phyloP scores from a whole-genome alignment of 2,329 filamentous ascomycete species.

The Diplodia sapinea region DNA sequence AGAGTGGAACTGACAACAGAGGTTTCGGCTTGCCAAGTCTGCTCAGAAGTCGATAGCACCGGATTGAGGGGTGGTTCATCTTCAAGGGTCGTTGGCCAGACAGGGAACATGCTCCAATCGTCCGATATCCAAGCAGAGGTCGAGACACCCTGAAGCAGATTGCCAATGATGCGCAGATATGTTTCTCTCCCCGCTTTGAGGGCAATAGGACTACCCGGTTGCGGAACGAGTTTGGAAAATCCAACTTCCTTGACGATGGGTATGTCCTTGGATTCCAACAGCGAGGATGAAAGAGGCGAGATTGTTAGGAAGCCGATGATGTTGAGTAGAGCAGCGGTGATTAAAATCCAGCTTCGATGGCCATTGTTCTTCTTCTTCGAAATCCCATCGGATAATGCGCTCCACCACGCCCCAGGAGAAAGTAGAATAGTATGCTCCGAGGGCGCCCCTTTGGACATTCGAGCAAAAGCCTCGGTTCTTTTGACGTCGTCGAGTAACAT shows the following conservation, averaged over 20 bases:
- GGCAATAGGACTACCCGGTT: neutral
- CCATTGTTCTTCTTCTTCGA: conserved; percentile 33
- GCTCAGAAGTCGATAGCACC: too few species aligned
- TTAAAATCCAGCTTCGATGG: conserved; percentile 32
- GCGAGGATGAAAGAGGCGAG: conserved; percentile 36
- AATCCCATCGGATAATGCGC: conserved; percentile 35
- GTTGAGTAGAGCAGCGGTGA: conserved; percentile 32
- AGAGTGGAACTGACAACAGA: neutral
- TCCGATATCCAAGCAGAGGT: conserved; percentile 11
- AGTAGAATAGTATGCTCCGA: conserved; percentile 34
- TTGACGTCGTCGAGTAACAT: conserved; percentile 38
- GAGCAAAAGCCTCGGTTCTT: conserved; percentile 39
- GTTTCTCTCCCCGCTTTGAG: neutral
- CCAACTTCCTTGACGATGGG: conserved; percentile 13
- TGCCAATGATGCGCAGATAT: neutral
- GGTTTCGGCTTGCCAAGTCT: too few species aligned
- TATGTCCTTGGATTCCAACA: conserved; percentile 33
- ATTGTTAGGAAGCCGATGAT: conserved; percentile 34
- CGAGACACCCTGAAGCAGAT: neutral
- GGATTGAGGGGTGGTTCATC: too few species aligned
- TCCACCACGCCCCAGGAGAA: conserved; percentile 38
- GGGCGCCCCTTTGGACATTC: conserved; percentile 35
- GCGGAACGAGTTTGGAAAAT: conserved; percentile 7
- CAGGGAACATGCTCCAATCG: neutral
- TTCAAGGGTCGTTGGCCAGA: neutral